Evolutionary conservation across 2,329 filamentous ascomycete species (phyloP).

Genomic region (Exophiala sp.): DNA sequence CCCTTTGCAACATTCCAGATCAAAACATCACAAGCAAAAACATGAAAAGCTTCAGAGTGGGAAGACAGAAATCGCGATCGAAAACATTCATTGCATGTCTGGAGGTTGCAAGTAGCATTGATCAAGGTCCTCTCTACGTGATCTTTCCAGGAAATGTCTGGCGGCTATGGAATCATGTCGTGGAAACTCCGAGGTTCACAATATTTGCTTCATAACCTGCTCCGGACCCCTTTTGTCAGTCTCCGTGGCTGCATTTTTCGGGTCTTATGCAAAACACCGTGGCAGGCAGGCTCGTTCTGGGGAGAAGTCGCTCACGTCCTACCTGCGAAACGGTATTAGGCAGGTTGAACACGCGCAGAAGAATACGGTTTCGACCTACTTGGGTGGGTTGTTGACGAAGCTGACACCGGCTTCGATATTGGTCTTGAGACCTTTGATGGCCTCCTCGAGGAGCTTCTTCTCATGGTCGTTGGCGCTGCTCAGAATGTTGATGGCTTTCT

Average conservation of each 20-base stretch:
- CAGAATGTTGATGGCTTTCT: constrained; percentile 81
- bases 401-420: constrained; percentile 93
- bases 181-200: constrained; percentile 5
- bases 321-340: constrained; percentile 24
- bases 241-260: constrained; percentile 13
- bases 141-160: not conserved
- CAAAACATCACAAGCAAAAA: constrained; percentile 56
- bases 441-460: constrained; percentile 77
- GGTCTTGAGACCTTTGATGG: constrained; percentile 74
- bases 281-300: constrained; percentile 26
- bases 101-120: constrained; percentile 2
- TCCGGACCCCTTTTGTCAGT: constrained; percentile 18
- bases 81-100: not conserved
- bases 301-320: constrained; percentile 25
- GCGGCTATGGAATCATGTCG: constrained; percentile 8
- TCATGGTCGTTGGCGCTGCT: constrained; percentile 76
- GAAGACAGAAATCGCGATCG: not conserved
- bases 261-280: constrained; percentile 1
- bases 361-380: constrained; percentile 16
- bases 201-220: constrained; percentile 20
- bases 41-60: constrained; percentile 3
- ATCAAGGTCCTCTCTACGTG: constrained; percentile 12
- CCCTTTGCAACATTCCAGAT: constrained; percentile 94
- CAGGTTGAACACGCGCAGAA: constrained; percentile 22
- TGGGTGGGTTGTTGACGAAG: constrained; percentile 79